Conservation (phyloP, 495 filamentous ascomycete species). For the Chlorociboria aeruginascens region DNA sequence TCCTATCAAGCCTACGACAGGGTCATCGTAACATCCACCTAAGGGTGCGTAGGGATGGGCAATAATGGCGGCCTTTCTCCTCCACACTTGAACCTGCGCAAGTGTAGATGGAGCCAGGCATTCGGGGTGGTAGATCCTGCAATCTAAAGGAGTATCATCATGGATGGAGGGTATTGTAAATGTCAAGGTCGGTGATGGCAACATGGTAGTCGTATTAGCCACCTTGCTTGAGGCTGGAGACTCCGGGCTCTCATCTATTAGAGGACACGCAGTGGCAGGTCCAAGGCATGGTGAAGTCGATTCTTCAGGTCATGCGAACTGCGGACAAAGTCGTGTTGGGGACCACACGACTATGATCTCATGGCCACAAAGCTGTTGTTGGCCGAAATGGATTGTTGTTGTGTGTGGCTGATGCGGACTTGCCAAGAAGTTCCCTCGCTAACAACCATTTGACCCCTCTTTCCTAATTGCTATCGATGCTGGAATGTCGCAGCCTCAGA, state of each 20-base stretch:
- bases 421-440: too few species aligned
- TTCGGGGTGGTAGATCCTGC: slow-evolving; percentile 67
- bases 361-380: too few species aligned
- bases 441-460: too few species aligned
- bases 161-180: slow-evolving; percentile 78
- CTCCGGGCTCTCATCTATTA: slow-evolving; percentile 3
- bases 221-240: background rate
- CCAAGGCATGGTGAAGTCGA: too few species aligned
- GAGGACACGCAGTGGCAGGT: background rate
- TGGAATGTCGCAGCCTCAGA: too few species aligned
- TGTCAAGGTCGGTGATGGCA: slow-evolving; percentile 47
- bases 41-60: slow-evolving; percentile 87
- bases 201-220: slow-evolving; percentile 13
- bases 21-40: slow-evolving; percentile 78
- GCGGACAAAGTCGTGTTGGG: too few species aligned
- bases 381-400: too few species aligned
- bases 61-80: slow-evolving; percentile 56
- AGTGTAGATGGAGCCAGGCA: slow-evolving; percentile 21
- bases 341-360: too few species aligned
- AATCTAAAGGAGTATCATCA: slow-evolving; percentile 61
- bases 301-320: too few species aligned
- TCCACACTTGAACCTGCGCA: slow-evolving; percentile 25
- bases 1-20: slow-evolving; percentile 52
- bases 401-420: too few species aligned
- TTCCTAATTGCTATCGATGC: too few species aligned